phyloP scores from a whole-genome alignment of 257 asterid species.

The Solanum verrucosum region DNA sequence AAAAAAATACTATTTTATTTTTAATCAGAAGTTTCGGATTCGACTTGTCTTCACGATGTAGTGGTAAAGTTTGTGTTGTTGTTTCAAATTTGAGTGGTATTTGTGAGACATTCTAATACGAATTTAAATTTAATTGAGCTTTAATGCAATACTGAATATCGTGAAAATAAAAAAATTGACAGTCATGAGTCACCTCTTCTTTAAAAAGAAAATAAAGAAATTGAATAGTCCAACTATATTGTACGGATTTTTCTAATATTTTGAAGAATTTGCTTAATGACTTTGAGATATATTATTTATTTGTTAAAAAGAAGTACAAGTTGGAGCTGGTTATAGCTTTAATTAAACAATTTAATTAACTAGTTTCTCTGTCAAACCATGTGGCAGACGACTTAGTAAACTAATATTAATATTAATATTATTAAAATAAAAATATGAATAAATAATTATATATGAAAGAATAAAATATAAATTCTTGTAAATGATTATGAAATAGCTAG shows the following conservation, averaged over 20 bases:
- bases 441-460: background rate
- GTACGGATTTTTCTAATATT: background rate
- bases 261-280: background rate
- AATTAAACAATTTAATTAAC: background rate
- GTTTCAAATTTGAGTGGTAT: too few species aligned
- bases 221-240: background rate
- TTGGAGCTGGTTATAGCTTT: background rate
- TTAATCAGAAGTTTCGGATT: rapidly evolving
- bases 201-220: background rate
- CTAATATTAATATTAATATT: background rate
- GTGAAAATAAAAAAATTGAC: too few species aligned
- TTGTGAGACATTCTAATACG: rapidly evolving
- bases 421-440: background rate
- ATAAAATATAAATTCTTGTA: background rate
- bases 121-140: background rate
- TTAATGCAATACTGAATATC: too few species aligned
- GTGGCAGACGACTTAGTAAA: background rate
- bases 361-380: background rate
- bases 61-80: background rate
- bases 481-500: background rate
- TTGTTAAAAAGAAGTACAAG: background rate
- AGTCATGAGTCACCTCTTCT: background rate
- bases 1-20: background rate
- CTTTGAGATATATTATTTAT: background rate
- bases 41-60: too few species aligned